Evolutionary conservation across 2,329 filamentous ascomycete species (phyloP), one percentile per base, ranked within the genome.

Genomic region (Fusarium sambucinum): DNA sequence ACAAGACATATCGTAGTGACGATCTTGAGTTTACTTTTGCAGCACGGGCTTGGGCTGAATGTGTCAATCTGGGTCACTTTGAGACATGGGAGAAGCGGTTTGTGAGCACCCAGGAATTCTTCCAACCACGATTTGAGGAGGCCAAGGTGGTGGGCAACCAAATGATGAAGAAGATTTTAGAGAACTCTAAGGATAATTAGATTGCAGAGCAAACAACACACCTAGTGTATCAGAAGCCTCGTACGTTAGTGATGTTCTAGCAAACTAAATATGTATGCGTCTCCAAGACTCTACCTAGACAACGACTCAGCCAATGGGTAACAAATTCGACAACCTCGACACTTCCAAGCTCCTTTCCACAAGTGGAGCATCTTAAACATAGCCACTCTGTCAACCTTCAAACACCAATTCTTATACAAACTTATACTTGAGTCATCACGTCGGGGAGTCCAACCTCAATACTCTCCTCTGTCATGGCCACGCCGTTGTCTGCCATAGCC

Each of bases 21-120:
- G 96, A 99, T 77, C 83, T 99, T 58, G 96, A 99, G 80, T 99
- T 99, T 77, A 97, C 95, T 0, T 98, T 99, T 81, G 96, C 96
- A 2, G 96, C 96, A 27, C 85, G 94, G 57, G 96, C 94, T 8
- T 99, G 96, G 96, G 96, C 93, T 40, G 94, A 97, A 78, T 94
- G 94, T 64, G 96, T 99, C 38, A 90, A 88, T 27, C 89, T 97
- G 64, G 93, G 95, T 4, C 92, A 97, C 78, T 98, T 98, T 76
- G 92, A 97, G 71, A 92, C 92, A 37, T 99, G 97, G 85, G 87
- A 91, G 70, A 92, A 96, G 83, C 89, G 96, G 60, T 99, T 99
- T 76, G 89, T 96, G 76, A 90, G 89, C 71, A 97, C 96, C 52
- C 94, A 97, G 79, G 84, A 84, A 68, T 99, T 97, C 83, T 99